Evolutionary conservation across 768 basidiomycete species (phyloP), one percentile per base, ranked within the genome.

Genomic region (Termitomyces sp.): DNA sequence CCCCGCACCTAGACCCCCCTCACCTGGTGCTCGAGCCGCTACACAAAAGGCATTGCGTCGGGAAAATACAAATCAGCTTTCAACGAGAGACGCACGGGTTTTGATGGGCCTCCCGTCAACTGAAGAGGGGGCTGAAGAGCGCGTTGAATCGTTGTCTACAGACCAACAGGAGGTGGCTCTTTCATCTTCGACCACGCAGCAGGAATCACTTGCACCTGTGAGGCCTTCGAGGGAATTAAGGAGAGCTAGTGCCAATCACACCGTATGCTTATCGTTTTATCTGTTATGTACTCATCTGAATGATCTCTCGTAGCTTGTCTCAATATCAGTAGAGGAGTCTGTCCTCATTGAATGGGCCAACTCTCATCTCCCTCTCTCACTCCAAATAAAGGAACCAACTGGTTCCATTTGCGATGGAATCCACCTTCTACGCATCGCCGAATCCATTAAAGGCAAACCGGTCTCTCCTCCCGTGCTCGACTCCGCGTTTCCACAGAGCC

Each of bases 1-100:
- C 65, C 95, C 96, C 2, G 90, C 91, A 0, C 95, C 95, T 8
- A 83, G 96, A 13, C 97, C 97, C 0, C 96, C 97, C 1, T 96
- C 94, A 0, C 97, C 97, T 0, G 79, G 84, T 0, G 87, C 90
- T 14, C 86, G 93, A 16, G 92, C 84, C 20, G 93, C 94, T 1
- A 92, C 89, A 0, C 95, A 98, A 70, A 85, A 87, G 44, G 92
- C 94, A 0, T 76, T 91, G 50, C 84, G 93, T 20, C 79, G 93
- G 51, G 92, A 94, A 68, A 89, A 97, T 65, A 85, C 89, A 2
- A 86, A 88, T 68, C 86, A 90, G 64, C 78, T 97, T 16, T 90
- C 87, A 18, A 84, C 80, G 53, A 83, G 90, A 8, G 92, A 93
- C 66, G 90, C 90, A 8, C 82, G 86, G 10, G 78, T 94, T 7